Evolutionary conservation across 1,139 yeast genomes (phyloP).

Genomic region (Zygotorulaspora mrakii): DNA sequence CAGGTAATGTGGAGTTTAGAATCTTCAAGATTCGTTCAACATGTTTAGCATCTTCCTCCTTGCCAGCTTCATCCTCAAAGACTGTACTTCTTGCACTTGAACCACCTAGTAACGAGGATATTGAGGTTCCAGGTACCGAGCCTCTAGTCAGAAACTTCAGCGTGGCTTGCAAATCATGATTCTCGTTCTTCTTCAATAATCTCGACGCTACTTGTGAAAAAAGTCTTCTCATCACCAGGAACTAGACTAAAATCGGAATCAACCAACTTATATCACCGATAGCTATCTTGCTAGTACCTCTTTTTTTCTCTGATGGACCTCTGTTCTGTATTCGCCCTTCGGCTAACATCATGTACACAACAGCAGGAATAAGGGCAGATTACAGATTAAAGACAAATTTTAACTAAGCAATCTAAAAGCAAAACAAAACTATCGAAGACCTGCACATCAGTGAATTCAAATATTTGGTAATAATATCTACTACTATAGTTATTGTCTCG

Average conservation of each 20-base stretch:
- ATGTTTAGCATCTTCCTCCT: slow-evolving; percentile 18
- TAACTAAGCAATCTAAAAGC: too few species aligned
- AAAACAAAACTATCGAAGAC: too few species aligned
- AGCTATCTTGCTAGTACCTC: too few species aligned
- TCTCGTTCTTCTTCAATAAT: slow-evolving; percentile 20
- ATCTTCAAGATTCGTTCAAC: slow-evolving; percentile 29
- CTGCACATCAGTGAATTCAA: too few species aligned
- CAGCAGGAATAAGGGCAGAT: neutral
- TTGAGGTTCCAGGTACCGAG: slow-evolving; percentile 10
- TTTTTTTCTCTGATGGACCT: too few species aligned
- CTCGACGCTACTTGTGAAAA: slow-evolving; percentile 19
- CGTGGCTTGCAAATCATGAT: slow-evolving; percentile 26
- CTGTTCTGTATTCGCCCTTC: neutral
- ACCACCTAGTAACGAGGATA: slow-evolving; percentile 15
- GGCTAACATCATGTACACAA: neutral
- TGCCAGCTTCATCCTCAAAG: neutral
- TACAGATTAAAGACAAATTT: neutral
- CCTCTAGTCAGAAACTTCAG: slow-evolving; percentile 28
- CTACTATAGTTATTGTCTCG: too few species aligned
- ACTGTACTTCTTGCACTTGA: neutral
- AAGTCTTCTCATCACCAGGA: slow-evolving; percentile 22
- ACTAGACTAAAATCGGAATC: too few species aligned
- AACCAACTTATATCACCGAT: too few species aligned
- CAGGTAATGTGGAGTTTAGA: slow-evolving; percentile 31
- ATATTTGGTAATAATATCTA: too few species aligned